phyloP scores from a whole-genome alignment of 1,284 basidiomycete species.

The Cronartium quercuum region DNA sequence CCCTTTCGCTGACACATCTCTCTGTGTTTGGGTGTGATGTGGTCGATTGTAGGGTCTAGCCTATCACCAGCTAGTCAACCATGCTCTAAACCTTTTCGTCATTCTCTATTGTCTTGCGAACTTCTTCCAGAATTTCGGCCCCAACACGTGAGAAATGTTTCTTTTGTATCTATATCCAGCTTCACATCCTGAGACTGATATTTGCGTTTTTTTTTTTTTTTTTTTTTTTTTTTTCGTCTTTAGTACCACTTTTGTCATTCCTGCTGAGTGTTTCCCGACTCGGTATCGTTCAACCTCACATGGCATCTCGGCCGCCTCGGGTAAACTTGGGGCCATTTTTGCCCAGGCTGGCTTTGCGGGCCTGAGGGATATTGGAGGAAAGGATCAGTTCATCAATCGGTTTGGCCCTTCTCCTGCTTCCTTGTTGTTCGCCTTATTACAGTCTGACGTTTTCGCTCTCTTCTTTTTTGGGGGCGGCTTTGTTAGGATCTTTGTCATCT shows the following conservation, averaged over 20 bases:
- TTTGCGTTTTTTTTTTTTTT: not conserved
- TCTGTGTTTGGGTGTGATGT: no score
- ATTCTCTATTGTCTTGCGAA: constrained; percentile 55
- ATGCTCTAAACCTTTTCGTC: constrained; percentile 52
- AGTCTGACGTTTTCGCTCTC: not conserved
- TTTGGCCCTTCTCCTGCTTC: not conserved
- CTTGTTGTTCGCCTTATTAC: no score
- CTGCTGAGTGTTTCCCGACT: constrained; percentile 30
- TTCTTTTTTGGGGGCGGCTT: not conserved
- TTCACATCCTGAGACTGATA: not conserved
- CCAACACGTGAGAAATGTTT: constrained; percentile 5
- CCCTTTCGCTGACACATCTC: no score
- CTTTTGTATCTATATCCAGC: not conserved
- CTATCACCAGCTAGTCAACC: constrained; percentile 55
- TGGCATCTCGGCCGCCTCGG: constrained; percentile 71
- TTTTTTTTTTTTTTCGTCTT: not conserved
- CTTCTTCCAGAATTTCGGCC: constrained; percentile 53
- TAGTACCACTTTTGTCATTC: constrained; percentile 30
- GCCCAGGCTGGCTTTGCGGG: constrained; percentile 57
- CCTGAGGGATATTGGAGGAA: constrained; percentile 35
- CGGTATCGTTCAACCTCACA: constrained; percentile 70
- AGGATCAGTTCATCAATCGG: constrained; percentile 22
- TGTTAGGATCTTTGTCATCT: constrained; percentile 25
- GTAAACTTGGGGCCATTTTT: constrained; percentile 72
- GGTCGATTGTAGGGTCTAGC: constrained; percentile 48